Conservation (phyloP, 768 basidiomycete genomes). For the Mycena polygramma region DNA sequence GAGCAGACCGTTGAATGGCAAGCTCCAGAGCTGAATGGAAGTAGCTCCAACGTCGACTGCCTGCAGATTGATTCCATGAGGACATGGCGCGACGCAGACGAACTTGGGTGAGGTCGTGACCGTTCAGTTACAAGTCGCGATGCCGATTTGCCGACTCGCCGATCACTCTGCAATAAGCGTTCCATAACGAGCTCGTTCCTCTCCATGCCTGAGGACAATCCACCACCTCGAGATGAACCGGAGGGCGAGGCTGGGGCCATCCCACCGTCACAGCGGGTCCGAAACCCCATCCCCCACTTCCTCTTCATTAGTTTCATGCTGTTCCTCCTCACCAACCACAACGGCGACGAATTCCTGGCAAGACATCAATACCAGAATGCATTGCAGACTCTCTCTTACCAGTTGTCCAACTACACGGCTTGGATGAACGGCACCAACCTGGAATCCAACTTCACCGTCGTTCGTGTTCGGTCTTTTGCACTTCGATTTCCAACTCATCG, state of each 20-base stretch:
- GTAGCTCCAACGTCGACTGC: constrained; percentile 68
- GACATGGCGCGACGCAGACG: constrained; percentile 27
- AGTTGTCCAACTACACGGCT: constrained; percentile 79
- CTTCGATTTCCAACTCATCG: constrained; percentile 7
- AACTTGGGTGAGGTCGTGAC: not conserved
- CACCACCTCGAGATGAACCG: constrained; percentile 49
- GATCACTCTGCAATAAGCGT: too few relatives aligned
- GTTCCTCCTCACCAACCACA: constrained; percentile 84
- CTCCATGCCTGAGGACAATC: not conserved
- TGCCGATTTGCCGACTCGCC: too few relatives aligned
- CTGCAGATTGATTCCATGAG: constrained; percentile 35
- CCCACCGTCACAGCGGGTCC: constrained; percentile 54
- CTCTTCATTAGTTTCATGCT: constrained; percentile 81
- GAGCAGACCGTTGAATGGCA: constrained; percentile 66
- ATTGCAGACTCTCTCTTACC: constrained; percentile 65
- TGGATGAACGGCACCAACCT: constrained; percentile 79
- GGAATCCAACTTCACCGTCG: constrained; percentile 73
- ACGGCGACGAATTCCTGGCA: constrained; percentile 74
- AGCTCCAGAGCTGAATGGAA: constrained; percentile 70
- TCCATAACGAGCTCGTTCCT: not conserved
- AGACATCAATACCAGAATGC: constrained; percentile 77
- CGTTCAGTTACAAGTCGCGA: too few relatives aligned
- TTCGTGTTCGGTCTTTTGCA: constrained; percentile 48
- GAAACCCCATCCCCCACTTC: constrained; percentile 79
- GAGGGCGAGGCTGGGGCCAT: constrained; percentile 46